phyloP scores from a whole-genome alignment of 768 basidiomycete species.

The Rhodotorula kratochvilovae region DNA sequence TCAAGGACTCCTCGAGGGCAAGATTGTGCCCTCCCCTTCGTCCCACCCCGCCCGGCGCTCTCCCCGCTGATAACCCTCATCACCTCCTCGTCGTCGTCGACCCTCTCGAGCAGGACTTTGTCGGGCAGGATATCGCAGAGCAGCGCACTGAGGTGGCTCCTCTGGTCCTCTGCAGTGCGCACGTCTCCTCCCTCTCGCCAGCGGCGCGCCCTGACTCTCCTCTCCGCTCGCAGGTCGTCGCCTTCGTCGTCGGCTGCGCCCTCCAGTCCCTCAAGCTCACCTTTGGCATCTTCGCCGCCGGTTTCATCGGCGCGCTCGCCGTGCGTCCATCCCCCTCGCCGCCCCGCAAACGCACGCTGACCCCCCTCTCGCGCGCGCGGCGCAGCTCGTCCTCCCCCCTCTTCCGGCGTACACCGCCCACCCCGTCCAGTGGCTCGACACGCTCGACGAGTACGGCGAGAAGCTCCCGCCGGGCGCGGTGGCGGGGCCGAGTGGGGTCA shows the following conservation, averaged over 20 bases:
- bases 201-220: no score
- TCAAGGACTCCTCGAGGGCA: constrained; percentile 13
- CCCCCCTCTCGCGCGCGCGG: no score
- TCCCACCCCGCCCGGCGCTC: no score
- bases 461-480: no score
- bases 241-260: constrained; percentile 16
- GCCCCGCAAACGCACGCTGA: background rate
- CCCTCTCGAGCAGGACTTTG: constrained; percentile 13
- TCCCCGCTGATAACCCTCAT: background rate
- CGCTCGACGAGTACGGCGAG: constrained; percentile 23
- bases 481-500: background rate
- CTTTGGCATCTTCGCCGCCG: background rate
- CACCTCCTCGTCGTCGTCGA: background rate
- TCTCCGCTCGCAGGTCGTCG: constrained; percentile 1
- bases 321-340: background rate
- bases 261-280: constrained; percentile 9
- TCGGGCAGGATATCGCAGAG: constrained; percentile 31
- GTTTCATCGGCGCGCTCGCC: background rate
- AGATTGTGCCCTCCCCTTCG: constrained; percentile 2
- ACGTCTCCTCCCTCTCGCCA: background rate
- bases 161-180: constrained; percentile 22
- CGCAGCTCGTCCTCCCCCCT: constrained; percentile 24
- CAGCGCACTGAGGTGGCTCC: background rate
- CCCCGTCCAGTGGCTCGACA: constrained; percentile 25
- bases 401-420: constrained; percentile 19